These are phyloP conservation scores for Dipteronia sinensis DNA, from an alignment of 345 rosid genomes.

Conservation along the genomic window DNA sequence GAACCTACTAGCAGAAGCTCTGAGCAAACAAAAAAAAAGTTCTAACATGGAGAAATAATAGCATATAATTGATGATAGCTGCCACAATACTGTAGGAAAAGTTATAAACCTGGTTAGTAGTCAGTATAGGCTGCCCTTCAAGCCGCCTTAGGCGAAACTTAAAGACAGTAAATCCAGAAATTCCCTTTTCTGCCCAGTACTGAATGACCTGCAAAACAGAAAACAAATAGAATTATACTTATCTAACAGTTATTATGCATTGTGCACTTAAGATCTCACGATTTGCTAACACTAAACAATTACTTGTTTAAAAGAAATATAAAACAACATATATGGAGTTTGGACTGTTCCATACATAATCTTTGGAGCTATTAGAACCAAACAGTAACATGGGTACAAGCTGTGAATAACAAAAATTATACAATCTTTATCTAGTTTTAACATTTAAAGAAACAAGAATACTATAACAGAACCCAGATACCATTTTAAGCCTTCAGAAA, in stretches of 20 bases:
- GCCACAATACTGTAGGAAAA: not conserved
- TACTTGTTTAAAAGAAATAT: not conserved
- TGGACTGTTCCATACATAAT: not conserved
- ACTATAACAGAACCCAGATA: not conserved
- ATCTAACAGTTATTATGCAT: not conserved
- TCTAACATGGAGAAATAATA: not conserved
- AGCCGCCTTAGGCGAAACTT: constrained; percentile 66
- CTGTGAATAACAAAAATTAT: not conserved
- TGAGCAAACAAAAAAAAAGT: not conserved
- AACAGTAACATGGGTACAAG: not conserved
- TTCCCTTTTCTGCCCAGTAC: constrained; percentile 87
- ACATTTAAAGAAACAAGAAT: not conserved
- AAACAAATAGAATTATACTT: constrained; percentile 1
- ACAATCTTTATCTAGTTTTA: not conserved
- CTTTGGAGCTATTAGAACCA: not conserved
- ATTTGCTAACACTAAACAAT: not conserved
- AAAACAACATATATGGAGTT: not conserved
- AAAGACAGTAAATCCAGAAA: constrained; percentile 89
- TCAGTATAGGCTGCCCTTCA: constrained; percentile 79
- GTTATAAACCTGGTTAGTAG: constrained; percentile 76
- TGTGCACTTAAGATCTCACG: not conserved
- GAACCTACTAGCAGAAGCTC: not conserved
- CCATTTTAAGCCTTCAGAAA: not conserved
- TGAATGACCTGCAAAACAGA: constrained; percentile 58
- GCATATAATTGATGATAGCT: not conserved